A percentile compares a stretch with the other conserved stretches of the same genome.
These are phyloP conservation scores for Irpex sp. DNA, from an alignment of 1,284 basidiomycete genomes.

Conservation along the genomic window DNA sequence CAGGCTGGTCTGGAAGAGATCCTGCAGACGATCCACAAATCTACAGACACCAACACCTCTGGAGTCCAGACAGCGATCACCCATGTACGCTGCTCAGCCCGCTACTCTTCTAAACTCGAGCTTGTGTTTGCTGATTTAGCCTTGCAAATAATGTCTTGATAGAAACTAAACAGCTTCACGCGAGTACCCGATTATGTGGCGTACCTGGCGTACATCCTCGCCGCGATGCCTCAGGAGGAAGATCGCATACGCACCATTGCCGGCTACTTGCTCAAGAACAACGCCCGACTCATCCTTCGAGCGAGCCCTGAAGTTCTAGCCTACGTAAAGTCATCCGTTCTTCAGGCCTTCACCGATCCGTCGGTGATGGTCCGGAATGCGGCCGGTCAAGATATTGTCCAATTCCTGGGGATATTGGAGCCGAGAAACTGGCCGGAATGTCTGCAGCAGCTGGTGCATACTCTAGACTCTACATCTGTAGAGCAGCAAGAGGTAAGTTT, in stretches of 20 bases:
- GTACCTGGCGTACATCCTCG: constrained; percentile 94
- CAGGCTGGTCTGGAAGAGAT: constrained; percentile 80
- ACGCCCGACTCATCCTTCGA: constrained; percentile 69
- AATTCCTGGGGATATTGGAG: constrained; percentile 82
- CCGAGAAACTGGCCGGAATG: constrained; percentile 93
- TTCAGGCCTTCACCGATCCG: constrained; percentile 77
- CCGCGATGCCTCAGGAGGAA: constrained; percentile 78
- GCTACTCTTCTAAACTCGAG: constrained; percentile 15
- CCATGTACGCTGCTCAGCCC: constrained; percentile 46
- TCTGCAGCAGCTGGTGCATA: constrained; percentile 75
- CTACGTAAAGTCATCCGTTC: constrained; percentile 82
- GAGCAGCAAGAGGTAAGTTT: constrained; percentile 81
- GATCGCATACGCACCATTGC: constrained; percentile 93
- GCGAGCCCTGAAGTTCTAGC: constrained; percentile 65
- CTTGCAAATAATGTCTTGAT: constrained; percentile 18
- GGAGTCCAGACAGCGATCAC: constrained; percentile 73
- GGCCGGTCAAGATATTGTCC: constrained; percentile 86
- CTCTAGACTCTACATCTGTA: constrained; percentile 70
- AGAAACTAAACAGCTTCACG: constrained; percentile 91
- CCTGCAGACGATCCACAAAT: constrained; percentile 81
- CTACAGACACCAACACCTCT: constrained; percentile 66
- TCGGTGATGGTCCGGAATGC: constrained; percentile 88
- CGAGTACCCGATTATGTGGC: constrained; percentile 92
- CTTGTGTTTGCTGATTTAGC: constrained; percentile 20
- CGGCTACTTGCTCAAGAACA: constrained; percentile 97